A percentile compares a stretch with the other conserved stretches of the same genome.
These are phyloP conservation scores for Mallotus nudiflorus DNA, from an alignment of 345 rosid species.

Conservation along the genomic window DNA sequence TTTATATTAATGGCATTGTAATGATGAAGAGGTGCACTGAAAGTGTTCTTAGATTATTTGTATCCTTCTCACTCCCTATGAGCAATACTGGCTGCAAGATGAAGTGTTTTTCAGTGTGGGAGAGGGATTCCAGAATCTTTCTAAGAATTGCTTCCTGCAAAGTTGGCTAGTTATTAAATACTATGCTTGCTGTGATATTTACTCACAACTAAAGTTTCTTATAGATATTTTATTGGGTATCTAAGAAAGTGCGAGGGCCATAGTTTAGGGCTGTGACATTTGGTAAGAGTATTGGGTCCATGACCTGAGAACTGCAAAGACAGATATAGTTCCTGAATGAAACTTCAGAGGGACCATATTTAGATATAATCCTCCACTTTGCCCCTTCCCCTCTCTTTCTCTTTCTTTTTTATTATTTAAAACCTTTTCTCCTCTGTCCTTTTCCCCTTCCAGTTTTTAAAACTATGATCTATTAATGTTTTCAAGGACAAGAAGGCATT, in stretches of 20 bases:
- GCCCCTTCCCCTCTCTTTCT: background rate
- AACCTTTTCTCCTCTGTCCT: too few relatives aligned
- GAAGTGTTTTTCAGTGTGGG: background rate
- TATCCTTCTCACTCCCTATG: too few relatives aligned
- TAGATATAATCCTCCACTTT: background rate
- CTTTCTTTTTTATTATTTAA: background rate
- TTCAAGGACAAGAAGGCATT: constrained; percentile 43
- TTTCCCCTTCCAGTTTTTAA: background rate
- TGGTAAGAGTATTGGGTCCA: background rate
- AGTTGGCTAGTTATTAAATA: too few relatives aligned
- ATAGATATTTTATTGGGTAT: background rate
- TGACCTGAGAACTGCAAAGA: background rate
- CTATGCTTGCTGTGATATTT: background rate
- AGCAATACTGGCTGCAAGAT: background rate
- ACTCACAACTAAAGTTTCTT: background rate
- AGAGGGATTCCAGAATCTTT: background rate
- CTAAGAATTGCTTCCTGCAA: background rate
- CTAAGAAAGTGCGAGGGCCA: background rate
- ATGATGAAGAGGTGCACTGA: background rate
- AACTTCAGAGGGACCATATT: too few relatives aligned
- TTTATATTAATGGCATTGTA: background rate
- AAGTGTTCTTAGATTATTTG: background rate
- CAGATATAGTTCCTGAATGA: too few relatives aligned
- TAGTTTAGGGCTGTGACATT: background rate
- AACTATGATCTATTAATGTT: constrained; percentile 14